These are phyloP conservation scores for Aphanomyces astaci DNA, from an alignment of 352 stramenopile genomes.

Conservation along the genomic window DNA sequence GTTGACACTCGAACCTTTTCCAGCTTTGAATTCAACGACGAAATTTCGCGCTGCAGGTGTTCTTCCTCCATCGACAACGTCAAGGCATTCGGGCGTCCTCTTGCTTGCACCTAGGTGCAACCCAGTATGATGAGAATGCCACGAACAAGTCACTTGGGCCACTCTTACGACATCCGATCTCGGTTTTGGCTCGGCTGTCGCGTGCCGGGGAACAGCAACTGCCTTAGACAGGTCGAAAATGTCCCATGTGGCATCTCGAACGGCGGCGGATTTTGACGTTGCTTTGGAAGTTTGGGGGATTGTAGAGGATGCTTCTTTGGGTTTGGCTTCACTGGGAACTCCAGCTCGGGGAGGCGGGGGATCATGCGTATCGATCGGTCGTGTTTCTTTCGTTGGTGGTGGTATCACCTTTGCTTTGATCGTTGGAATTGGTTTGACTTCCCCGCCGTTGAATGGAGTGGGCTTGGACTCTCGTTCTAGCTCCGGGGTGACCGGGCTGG, in stretches of 20 bases:
- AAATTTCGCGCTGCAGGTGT: not conserved
- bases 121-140: not conserved
- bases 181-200: not conserved
- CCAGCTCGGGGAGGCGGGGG: not conserved
- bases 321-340: not conserved
- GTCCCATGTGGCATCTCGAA: not conserved
- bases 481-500: too few species aligned
- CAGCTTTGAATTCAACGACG: constrained; percentile 2
- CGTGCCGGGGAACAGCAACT: not conserved
- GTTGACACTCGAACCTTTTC: not conserved
- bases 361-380: not conserved
- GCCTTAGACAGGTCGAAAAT: not conserved
- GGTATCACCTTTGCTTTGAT: too few species aligned
- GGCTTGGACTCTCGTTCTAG: not conserved
- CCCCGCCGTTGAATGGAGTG: not conserved
- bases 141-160: not conserved
- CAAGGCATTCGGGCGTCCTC: not conserved
- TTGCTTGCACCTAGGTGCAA: not conserved
- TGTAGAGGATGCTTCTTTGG: not conserved
- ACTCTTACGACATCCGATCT: not conserved
- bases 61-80: constrained; percentile 1
- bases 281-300: not conserved
- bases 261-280: not conserved
- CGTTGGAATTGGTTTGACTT: not conserved
- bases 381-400: too few species aligned